Base-by-base conservation (phyloP, 768 basidiomycete genomes). In the Boletus insuetus region DNA sequence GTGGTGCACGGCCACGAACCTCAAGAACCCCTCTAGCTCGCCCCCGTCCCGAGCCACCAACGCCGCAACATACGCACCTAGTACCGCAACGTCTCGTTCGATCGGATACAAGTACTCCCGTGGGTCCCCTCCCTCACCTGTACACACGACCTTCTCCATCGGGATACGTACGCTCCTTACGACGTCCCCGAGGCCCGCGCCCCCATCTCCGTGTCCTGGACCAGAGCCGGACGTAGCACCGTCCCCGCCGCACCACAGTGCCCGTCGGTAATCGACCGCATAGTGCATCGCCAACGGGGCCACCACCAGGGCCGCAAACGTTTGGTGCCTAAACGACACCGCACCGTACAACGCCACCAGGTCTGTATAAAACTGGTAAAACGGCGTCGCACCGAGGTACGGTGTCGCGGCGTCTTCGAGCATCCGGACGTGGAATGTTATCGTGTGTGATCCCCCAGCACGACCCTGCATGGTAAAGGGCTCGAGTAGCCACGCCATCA, bases 331-430 rank as follows among this genome's bases (percentile, higher is more conserved):
- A 69, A 95, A 95, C 9, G 95, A 98, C 61, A 94, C 85, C 4
- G 92, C 82, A 64, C 92, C 90, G 72, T 95, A 98, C n/a, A 98
- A 74, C 1, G 82, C 85, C 53, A 96, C 78, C 66, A 97, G 87
- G 70, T 97, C 94, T 14, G 88, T 89, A 74, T 94, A 98, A 64
- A 89, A 92, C 69, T 96, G 94, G 75, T 85, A 97, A 77, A 98
- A 98, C 0, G 94, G 92, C 0, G 85, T 58, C 37, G 56, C 4
- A 0, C 87, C 85, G n/a, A 92, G 80, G 68, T 86, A 85, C 24
- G 75, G 73, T 13, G 66, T 55, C 3, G 88, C 78, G 3, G 80
- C 82, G 7, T 72, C 61, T 59, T 91, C 88, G 51, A 91, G 69
- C 37, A 62, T 35, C 40, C 61, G 51, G 10, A 48, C 34, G 19